Conservation (phyloP, 768 basidiomycete genomes). For the Lyophyllum shimeji region DNA sequence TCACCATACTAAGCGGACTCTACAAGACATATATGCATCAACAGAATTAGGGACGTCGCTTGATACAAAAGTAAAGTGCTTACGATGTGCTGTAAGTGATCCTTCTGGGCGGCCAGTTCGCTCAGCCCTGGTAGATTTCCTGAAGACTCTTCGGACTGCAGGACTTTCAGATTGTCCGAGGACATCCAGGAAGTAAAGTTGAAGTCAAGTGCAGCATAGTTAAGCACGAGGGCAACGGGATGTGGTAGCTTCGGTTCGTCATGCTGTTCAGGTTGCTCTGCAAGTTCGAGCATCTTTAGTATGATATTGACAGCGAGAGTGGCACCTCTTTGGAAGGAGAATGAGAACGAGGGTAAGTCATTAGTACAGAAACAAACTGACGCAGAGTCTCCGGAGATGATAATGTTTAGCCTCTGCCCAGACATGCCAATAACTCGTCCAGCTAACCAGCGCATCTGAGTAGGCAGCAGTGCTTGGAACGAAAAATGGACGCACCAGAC, state of each 20-base stretch:
- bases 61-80: slow-evolving; percentile 15
- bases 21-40: slow-evolving; percentile 23
- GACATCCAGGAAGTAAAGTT: slow-evolving; percentile 99
- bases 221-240: slow-evolving; percentile 83
- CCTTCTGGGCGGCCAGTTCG: slow-evolving; percentile 74
- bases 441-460: slow-evolving; percentile 29
- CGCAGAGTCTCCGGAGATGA: slow-evolving; percentile 97
- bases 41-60: neutral
- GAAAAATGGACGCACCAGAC: slow-evolving; percentile 41
- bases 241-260: slow-evolving; percentile 51
- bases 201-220: slow-evolving; percentile 93
- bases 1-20: slow-evolving; percentile 90
- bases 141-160: slow-evolving; percentile 86
- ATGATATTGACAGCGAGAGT: slow-evolving; percentile 84
- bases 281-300: slow-evolving; percentile 77
- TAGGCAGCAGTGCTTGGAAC: neutral
- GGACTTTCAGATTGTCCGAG: slow-evolving; percentile 74
- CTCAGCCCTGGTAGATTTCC: slow-evolving; percentile 73
- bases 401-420: slow-evolving; percentile 72
- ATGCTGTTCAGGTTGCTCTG: slow-evolving; percentile 32
- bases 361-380: slow-evolving; percentile 43
- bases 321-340: slow-evolving; percentile 63
- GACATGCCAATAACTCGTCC: slow-evolving; percentile 87
- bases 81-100: slow-evolving; percentile 82
- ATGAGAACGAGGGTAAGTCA: slow-evolving; percentile 1